A percentile compares a stretch with the other conserved stretches of the same genome.
phyloP scores from a whole-genome alignment of 495 filamentous ascomycete genomes.

The Apiosordaria backusii region DNA sequence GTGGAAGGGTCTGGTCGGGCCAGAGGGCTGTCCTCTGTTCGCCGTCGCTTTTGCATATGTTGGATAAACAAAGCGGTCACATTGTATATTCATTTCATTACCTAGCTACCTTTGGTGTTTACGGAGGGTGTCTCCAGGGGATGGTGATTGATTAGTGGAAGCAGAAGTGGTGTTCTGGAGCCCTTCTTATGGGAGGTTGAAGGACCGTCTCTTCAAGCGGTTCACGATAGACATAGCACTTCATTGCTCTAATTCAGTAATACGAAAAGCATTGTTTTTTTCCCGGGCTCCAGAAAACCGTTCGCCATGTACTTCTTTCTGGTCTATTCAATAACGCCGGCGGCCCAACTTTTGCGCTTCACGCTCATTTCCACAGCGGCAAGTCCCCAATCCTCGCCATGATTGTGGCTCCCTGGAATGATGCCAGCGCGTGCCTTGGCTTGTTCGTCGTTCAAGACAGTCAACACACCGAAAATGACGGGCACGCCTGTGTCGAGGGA shows the following conservation, averaged over 20 bases:
- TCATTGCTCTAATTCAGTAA: constrained; percentile 37
- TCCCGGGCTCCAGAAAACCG: too few relatives aligned
- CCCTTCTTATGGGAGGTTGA: constrained; percentile 11
- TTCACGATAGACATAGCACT: constrained; percentile 38
- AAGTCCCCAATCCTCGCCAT: constrained; percentile 85
- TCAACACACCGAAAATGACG: constrained; percentile 89
- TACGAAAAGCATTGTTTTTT: constrained; percentile 18
- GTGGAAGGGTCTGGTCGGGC: neutral
- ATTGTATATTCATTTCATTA: neutral
- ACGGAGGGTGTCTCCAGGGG: neutral
- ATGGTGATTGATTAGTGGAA: neutral
- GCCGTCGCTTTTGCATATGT: neutral
- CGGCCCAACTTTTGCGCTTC: constrained; percentile 64
- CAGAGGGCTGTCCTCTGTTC: neutral
- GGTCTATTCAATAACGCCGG: constrained; percentile 55
- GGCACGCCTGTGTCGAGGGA: constrained; percentile 84
- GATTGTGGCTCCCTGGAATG: constrained; percentile 63
- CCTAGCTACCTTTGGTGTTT: neutral
- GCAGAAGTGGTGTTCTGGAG: neutral
- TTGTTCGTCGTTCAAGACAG: constrained; percentile 83
- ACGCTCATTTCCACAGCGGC: constrained; percentile 70
- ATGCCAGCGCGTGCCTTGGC: constrained; percentile 82
- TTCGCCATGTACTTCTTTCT: neutral
- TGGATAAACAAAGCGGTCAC: neutral
- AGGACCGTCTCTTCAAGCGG: constrained; percentile 13